Base-by-base conservation (phyloP, 768 basidiomycete species). In the Gloeopeniophorella convolvens region DNA sequence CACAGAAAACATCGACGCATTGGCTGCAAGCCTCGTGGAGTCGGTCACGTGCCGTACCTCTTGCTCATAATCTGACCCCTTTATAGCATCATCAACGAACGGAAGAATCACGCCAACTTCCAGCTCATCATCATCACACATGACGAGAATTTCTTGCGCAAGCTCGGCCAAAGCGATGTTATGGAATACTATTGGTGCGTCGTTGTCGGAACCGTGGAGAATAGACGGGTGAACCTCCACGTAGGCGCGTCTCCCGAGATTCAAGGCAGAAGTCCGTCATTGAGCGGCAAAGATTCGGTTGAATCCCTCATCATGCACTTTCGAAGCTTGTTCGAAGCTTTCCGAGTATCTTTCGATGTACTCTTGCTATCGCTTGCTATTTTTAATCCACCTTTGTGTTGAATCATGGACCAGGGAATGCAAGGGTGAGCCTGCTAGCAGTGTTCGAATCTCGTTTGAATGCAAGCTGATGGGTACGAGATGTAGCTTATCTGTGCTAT, bases 91-190 rank as follows among this genome's bases (percentile, higher is more conserved):
- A 95, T 98, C 70, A 83, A 93, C 50, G 93, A 97, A 62, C 83
- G 94, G 53, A 85, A 87, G 66, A 76, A 75, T 37, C 85, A 91
- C 60, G 77, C 85, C 4, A 96, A 95, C 64, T 96, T 98, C 77
- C 96, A 99, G 68, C 77, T 98, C 30, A 85, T 98, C 60, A 84
- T 95, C 62, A 95, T 94, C 66, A 99, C 96, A 3, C 95, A 97
- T 66, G 93, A 97, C 69, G 95, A 98, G 67, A 87, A 82, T 52
- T 98, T 99, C 73, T 74, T 99, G 41, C 77, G 82, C 28, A 90
- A 90, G 61, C 77, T 98, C 23, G 93, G 94, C 1, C 88, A 92
- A 55, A 79, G 79, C 54, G 84, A 90, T 56, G 89, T 90, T n/a
- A 86, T 98, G 79, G 91, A 96, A 59, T 83, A 92, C 62, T 97